Percentiles rank a stretch among this genome's conserved stretches.
Evolutionary conservation across 2,329 filamentous ascomycete species (phyloP).

Genomic region (Aphanocladium album): DNA sequence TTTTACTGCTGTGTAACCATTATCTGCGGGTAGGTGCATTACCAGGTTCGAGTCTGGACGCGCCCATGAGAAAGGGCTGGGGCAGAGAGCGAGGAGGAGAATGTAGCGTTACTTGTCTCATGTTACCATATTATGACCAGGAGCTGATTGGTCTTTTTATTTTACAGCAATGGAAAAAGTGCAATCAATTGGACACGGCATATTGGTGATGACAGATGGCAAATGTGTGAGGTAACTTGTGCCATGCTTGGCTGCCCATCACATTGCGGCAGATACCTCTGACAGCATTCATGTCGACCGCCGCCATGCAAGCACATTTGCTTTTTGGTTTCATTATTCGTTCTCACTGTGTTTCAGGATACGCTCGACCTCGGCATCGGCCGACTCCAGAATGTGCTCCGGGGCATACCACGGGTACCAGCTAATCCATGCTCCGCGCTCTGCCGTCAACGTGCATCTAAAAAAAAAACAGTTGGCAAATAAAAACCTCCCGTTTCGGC

Average conservation of each 20-base stretch:
- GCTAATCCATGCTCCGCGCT: neutral
- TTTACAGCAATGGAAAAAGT: no score
- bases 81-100: neutral
- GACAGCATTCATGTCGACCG: no score
- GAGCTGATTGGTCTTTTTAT: no score
- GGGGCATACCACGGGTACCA: neutral
- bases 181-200: no score
- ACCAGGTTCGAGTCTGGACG: neutral
- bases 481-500: no score
- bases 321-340: no score
- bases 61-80: neutral
- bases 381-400: neutral
- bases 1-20: constrained; percentile 2
- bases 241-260: no score
- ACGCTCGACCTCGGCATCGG: neutral
- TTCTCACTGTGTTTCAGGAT: neutral
- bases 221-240: no score
- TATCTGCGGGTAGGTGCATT: neutral
- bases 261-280: no score
- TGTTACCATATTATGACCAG: neutral
- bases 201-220: no score
- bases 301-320: no score
- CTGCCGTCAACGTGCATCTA: neutral
- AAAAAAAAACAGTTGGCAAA: no score
- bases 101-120: neutral